Base-by-base conservation (phyloP, 805 yeast species). In the Diddensiella santjacobensis region DNA sequence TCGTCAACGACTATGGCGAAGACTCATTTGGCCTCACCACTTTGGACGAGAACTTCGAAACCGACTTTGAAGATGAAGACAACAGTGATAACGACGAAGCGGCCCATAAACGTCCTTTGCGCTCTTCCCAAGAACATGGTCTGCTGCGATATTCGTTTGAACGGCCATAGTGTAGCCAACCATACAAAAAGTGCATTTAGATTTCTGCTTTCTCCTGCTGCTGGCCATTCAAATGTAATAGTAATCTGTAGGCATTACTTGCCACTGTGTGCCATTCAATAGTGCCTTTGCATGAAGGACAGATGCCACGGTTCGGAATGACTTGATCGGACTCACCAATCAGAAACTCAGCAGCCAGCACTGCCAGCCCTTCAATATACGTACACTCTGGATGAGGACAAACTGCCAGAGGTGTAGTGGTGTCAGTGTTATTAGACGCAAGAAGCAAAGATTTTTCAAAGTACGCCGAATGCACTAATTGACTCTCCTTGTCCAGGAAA, bases 21-120 rank as follows among this genome's bases (percentile, higher is more conserved):
- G 66, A 65, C 31, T 49, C 59, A 3, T 57, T 63, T 29, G 71
- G 70, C 10, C 54, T 68, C 42, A 63, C 66, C 8, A 55, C 63
- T 2, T 48, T 68, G 42, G 64, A 61, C 44, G 70, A 65, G 36
- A 23, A 40, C 15, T 22, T 22, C 15, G 22, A 33, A 38, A 31
- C 37, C 26, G 49, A 51, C 22, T 24, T 40, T 13, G 45, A 51
- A 6, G 54, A 45, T 29, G 50, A 46, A 11, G 52, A 35, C 18
- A 8, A 13, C 8, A 15, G 15, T 17, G 38, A 8, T 8, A 8
- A 17, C 38, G 15, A 35, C 38, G 38, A 35, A 13, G 18, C 15
- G 6, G 22, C 43, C 20, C 33, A 18, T 24, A 40, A 40, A 24
- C 5, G 33, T 30, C 11, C 31, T 8, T 13, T 35, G 8, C 15